phyloP scores from a whole-genome alignment of 768 basidiomycete genomes.

The Serendipita vermifera region DNA sequence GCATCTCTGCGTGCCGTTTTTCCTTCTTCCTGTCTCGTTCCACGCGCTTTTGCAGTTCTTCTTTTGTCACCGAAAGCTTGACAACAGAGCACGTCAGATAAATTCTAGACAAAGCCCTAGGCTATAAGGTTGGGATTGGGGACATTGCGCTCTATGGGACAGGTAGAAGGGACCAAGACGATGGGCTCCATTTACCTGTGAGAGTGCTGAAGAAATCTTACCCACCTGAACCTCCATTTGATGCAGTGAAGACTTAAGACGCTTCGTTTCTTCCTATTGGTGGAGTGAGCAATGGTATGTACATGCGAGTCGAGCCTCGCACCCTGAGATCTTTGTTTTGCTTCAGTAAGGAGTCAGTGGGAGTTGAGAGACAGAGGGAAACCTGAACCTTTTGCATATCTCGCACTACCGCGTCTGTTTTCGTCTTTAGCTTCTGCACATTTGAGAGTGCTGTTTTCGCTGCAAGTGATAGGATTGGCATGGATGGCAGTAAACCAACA shows the following conservation, averaged over 20 bases:
- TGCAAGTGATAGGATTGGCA: slow-evolving; percentile 21
- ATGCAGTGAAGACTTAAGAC: slow-evolving; percentile 28
- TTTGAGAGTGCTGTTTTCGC: slow-evolving; percentile 79
- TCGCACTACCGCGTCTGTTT: slow-evolving; percentile 80
- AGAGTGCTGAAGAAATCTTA: slow-evolving; percentile 9
- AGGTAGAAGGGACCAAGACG: neutral
- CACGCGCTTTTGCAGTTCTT: slow-evolving; percentile 63
- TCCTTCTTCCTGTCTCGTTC: slow-evolving; percentile 71
- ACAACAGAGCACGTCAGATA: too few species aligned
- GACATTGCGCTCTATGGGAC: neutral
- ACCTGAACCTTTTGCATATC: slow-evolving; percentile 69
- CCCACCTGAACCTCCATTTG: slow-evolving; percentile 8
- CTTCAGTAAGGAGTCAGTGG: slow-evolving; percentile 27
- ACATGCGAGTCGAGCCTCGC: slow-evolving; percentile 22
- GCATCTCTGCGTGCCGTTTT: slow-evolving; percentile 68
- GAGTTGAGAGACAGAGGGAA: neutral
- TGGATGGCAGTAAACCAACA: slow-evolving; percentile 10
- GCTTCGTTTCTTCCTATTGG: slow-evolving; percentile 73
- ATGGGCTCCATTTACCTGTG: slow-evolving; percentile 9
- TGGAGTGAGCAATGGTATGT: neutral
- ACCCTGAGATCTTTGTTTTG: slow-evolving; percentile 84
- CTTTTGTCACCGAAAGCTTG: slow-evolving; percentile 30
- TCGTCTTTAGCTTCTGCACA: slow-evolving; percentile 75
- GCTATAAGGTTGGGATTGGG: too few species aligned
- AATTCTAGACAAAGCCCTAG: too few species aligned